Conservation (phyloP, 441 rosid genomes). For the Pelargonium australe region DNA sequence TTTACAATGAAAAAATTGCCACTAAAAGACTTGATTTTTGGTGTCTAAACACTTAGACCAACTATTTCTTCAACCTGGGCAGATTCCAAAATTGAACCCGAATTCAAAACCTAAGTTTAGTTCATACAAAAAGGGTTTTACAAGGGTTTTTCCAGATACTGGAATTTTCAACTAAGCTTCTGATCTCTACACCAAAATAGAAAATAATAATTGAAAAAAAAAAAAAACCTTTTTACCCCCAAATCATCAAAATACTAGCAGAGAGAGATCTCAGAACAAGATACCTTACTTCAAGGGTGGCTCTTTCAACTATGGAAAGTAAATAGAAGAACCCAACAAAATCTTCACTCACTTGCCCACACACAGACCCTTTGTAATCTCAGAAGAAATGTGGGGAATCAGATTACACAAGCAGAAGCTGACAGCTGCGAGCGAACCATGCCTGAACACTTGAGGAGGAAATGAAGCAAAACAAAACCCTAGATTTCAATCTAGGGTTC, state of each 20-base stretch:
- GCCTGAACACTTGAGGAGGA: constrained; percentile 4
- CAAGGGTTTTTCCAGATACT: constrained; percentile 22
- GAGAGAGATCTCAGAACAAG: constrained; percentile 24
- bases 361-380: not conserved
- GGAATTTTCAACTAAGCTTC: constrained; percentile 8
- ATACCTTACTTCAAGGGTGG: constrained; percentile 27
- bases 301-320: constrained; percentile 14
- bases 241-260: constrained; percentile 18
- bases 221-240: constrained; percentile 20
- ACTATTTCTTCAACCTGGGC: constrained; percentile 16
- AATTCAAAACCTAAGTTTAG: constrained; percentile 8
- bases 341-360: constrained; percentile 20
- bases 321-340: constrained; percentile 23
- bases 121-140: constrained; percentile 20
- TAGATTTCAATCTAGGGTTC: constrained; percentile 59
- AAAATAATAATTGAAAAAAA: not conserved
- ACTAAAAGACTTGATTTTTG: constrained; percentile 19
- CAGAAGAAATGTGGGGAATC: constrained; percentile 8
- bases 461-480: constrained; percentile 29
- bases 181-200: constrained; percentile 12
- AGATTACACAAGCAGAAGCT: not conserved
- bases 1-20: constrained; percentile 37
- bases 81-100: constrained; percentile 14
- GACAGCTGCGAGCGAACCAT: constrained; percentile 6
- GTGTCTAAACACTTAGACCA: constrained; percentile 19